Percentiles rank a stretch among this genome's conserved stretches.
phyloP scores from a whole-genome alignment of 1,284 basidiomycete species.

The Athelia psychrophila region DNA sequence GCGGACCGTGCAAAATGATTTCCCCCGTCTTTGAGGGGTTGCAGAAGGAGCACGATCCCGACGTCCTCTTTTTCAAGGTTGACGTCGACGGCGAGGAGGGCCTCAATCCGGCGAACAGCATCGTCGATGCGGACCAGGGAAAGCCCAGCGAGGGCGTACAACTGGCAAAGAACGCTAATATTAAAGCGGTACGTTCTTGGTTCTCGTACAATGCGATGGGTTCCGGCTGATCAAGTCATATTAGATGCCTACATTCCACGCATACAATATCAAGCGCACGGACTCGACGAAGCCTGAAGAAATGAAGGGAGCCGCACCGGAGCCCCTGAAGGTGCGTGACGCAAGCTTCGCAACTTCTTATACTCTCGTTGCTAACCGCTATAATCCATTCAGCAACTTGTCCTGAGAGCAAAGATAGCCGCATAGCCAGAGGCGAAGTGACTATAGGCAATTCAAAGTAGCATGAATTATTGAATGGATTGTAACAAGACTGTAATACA shows the following conservation, averaged over 20 bases:
- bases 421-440: too few species aligned
- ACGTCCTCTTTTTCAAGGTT: constrained; percentile 67
- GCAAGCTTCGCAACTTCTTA: too few species aligned
- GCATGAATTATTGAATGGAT: too few species aligned
- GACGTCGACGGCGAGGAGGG: constrained; percentile 49
- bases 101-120: too few species aligned
- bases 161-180: constrained; percentile 42
- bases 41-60: constrained; percentile 24
- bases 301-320: constrained; percentile 51
- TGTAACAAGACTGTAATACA: too few species aligned
- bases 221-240: neutral
- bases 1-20: constrained; percentile 68
- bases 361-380: too few species aligned
- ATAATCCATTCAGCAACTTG: too few species aligned
- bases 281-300: constrained; percentile 52
- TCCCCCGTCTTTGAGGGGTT: constrained; percentile 64
- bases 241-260: constrained; percentile 71
- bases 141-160: too few species aligned
- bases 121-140: too few species aligned
- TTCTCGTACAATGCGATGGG: neutral
- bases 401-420: too few species aligned
- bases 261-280: constrained; percentile 46
- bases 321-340: constrained; percentile 29
- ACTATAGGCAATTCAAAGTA: too few species aligned
- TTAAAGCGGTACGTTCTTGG: constrained; percentile 44